Evolutionary conservation across 106 monocot species (phyloP).

Genomic region (Acanthochlamys bracteata): DNA sequence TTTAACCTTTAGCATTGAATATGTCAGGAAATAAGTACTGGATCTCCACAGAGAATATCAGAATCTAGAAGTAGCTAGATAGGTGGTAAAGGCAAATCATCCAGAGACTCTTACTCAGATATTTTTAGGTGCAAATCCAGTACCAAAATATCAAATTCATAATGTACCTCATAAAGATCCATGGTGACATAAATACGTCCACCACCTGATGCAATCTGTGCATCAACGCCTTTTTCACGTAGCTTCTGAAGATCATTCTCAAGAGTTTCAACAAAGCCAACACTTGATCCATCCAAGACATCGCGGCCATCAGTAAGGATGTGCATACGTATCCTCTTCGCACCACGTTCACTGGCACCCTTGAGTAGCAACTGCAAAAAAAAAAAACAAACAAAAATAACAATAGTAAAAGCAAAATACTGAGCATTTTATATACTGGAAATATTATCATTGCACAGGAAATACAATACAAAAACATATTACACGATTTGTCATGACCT

Average conservation of each 20-base stretch:
- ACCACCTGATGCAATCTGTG: constrained; percentile 95
- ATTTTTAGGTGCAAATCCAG: too few relatives aligned
- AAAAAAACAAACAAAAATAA: not conserved
- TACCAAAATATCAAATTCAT: too few relatives aligned
- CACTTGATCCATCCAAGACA: constrained; percentile 86
- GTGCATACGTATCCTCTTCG: constrained; percentile 91
- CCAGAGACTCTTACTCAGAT: too few relatives aligned
- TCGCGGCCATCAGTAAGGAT: constrained; percentile 96
- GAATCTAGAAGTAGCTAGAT: too few relatives aligned
- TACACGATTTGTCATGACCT: too few relatives aligned
- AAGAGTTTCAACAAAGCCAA: constrained; percentile 93
- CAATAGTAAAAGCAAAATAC: not conserved
- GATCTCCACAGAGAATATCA: too few relatives aligned
- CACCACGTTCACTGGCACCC: constrained; percentile 83
- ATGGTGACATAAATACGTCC: constrained; percentile 99
- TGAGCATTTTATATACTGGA: not conserved
- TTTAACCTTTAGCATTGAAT: too few relatives aligned
- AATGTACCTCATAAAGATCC: constrained; percentile 90
- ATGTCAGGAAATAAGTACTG: too few relatives aligned
- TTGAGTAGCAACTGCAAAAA: constrained; percentile 66
- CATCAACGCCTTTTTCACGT: constrained; percentile 79
- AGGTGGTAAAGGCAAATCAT: too few relatives aligned
- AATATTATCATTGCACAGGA: too few relatives aligned
- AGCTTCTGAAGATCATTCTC: constrained; percentile 69
- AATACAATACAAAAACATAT: too few relatives aligned